phyloP scores from a whole-genome alignment of 257 asterid species.

The Solanum pinnatisectum region DNA sequence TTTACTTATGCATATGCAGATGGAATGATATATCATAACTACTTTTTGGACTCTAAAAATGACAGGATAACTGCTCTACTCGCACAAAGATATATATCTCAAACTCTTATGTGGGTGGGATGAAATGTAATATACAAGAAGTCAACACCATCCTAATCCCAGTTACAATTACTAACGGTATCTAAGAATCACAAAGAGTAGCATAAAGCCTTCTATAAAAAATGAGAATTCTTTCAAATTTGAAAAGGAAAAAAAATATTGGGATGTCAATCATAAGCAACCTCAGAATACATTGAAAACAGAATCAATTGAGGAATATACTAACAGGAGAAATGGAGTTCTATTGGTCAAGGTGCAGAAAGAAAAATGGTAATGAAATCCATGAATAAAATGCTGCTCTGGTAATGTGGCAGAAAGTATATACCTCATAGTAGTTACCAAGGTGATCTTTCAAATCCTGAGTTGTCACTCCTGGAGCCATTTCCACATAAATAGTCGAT shows the following conservation, averaged over 20 bases:
- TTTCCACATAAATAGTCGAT: conserved; percentile 85
- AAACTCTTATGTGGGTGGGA: not conserved
- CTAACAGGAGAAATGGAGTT: not conserved
- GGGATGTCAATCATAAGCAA: not conserved
- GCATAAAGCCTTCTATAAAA: not conserved
- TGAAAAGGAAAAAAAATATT: not conserved
- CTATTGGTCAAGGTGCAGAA: not conserved
- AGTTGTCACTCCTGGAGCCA: conserved; percentile 65
- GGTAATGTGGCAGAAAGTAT: not conserved
- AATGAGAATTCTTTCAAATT: not conserved
- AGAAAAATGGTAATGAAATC: not conserved
- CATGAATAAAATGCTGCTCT: not conserved
- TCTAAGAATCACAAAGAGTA: not conserved
- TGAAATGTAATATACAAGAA: not conserved
- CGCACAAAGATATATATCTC: not conserved
- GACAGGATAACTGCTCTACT: not conserved
- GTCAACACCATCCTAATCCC: not conserved
- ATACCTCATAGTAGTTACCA: conserved; percentile 56
- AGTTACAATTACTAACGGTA: not conserved
- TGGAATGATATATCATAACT: not conserved
- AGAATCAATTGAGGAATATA: not conserved
- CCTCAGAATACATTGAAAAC: not conserved
- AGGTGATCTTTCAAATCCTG: conserved; percentile 64
- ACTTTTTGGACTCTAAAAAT: not conserved
- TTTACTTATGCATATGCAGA: not conserved